These are phyloP conservation scores for Pterulicium gracile DNA, from an alignment of 1,284 basidiomycete species.

Conservation along the genomic window DNA sequence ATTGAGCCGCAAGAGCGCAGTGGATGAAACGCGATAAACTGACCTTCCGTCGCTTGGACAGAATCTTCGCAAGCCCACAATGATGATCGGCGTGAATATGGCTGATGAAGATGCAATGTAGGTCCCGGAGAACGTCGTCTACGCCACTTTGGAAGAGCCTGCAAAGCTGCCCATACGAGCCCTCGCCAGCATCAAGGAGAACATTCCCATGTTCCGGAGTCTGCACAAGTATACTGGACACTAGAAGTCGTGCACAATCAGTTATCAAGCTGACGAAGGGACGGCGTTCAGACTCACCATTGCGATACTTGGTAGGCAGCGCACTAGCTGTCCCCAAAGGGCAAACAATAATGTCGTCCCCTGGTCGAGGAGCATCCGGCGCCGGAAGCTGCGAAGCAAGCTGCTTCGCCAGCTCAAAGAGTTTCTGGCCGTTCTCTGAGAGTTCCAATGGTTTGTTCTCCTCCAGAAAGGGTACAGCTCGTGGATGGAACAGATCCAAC, in stretches of 20 bases:
- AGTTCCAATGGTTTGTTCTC: conserved; percentile 22
- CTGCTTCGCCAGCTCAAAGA: conserved; percentile 12
- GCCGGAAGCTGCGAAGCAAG: conserved; percentile 9
- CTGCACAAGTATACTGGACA: conserved; percentile 65
- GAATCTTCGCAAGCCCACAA: conserved; percentile 67
- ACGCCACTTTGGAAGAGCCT: conserved; percentile 47
- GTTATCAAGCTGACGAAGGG: conserved; percentile 1
- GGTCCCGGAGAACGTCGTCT: conserved; percentile 47
- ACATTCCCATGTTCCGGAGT: conserved; percentile 62
- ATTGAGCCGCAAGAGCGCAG: not conserved
- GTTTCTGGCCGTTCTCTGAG: conserved; percentile 24
- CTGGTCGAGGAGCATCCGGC: conserved; percentile 20
- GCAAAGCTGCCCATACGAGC: conserved; percentile 82
- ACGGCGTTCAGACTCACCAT: conserved; percentile 38
- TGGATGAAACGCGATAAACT: conserved; percentile 19
- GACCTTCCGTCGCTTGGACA: conserved; percentile 67
- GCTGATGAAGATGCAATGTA: conserved; percentile 79
- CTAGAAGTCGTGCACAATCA: conserved; percentile 35
- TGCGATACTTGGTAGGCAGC: conserved; percentile 75
- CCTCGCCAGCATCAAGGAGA: conserved; percentile 87
- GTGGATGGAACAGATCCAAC: conserved; percentile 38
- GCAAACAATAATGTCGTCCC: conserved; percentile 61
- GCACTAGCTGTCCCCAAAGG: conserved; percentile 88
- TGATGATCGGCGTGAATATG: conserved; percentile 95
- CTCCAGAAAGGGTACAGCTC: conserved; percentile 16